Percentiles rank a stretch among this genome's conserved stretches.
Evolutionary conservation across 768 basidiomycete species (phyloP).

Genomic region (Xerocomellus chrysenteron): DNA sequence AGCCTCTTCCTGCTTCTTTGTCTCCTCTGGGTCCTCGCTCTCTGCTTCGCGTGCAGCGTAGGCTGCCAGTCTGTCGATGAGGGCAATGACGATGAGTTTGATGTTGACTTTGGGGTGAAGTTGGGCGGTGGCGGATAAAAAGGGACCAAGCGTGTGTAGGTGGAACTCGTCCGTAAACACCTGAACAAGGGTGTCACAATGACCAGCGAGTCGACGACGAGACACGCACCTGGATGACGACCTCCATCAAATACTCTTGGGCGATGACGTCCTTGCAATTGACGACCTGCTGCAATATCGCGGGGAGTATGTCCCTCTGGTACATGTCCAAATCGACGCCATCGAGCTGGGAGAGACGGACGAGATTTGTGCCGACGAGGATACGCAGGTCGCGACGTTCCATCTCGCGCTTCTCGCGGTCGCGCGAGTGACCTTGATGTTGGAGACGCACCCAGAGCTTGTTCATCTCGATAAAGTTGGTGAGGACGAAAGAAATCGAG

Average conservation of each 20-base stretch:
- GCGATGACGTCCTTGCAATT: slow-evolving; percentile 99
- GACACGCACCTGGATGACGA: slow-evolving; percentile 85
- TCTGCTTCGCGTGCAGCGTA: slow-evolving; percentile 98
- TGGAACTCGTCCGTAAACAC: slow-evolving; percentile 99
- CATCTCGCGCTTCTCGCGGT: slow-evolving; percentile 95
- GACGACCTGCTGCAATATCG: slow-evolving; percentile 94
- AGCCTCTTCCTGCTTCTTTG: slow-evolving; percentile 89
- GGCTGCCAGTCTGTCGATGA: slow-evolving; percentile 93
- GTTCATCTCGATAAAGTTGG: slow-evolving; percentile 99
- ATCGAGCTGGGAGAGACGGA: slow-evolving; percentile 91
- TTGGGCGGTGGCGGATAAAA: slow-evolving; percentile 94
- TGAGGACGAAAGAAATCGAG: slow-evolving; percentile 92
- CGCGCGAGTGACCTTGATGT: slow-evolving; percentile 95
- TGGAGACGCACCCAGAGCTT: slow-evolving; percentile 99
- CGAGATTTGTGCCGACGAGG: slow-evolving; percentile 96
- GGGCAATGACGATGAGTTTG: slow-evolving; percentile 95
- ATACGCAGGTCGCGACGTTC: slow-evolving; percentile 95
- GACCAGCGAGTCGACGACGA: background rate
- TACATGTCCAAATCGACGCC: slow-evolving; percentile 96
- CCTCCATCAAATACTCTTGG: slow-evolving; percentile 99
- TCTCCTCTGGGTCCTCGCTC: slow-evolving; percentile 93
- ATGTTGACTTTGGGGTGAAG: slow-evolving; percentile 98
- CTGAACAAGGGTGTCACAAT: slow-evolving; percentile 35
- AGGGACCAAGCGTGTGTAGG: slow-evolving; percentile 90
- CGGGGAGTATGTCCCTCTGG: slow-evolving; percentile 80